A percentile compares a stretch with the other conserved stretches of the same genome.
These are phyloP conservation scores for Diaporthe aspalathi DNA, from an alignment of 2,329 filamentous ascomycete genomes.

Conservation along the genomic window DNA sequence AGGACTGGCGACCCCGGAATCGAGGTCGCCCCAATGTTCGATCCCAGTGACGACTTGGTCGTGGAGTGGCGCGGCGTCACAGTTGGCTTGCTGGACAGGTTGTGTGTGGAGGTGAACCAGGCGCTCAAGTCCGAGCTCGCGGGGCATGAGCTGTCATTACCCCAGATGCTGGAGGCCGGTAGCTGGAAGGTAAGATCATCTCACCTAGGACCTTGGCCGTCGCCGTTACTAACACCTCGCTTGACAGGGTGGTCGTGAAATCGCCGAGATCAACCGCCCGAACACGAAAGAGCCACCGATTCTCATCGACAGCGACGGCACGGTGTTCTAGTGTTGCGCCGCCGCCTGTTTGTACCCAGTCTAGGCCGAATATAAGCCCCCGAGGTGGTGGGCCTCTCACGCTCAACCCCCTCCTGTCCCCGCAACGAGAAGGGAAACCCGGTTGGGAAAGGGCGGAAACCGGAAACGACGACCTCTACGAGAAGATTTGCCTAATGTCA, in stretches of 20 bases:
- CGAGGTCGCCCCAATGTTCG: constrained; percentile 69
- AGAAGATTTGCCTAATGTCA: constrained; percentile 27
- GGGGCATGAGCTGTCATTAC: constrained; percentile 79
- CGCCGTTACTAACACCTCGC: constrained; percentile 9
- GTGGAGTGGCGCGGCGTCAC: constrained; percentile 76
- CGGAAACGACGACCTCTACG: constrained; percentile 30
- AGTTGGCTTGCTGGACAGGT: constrained; percentile 67
- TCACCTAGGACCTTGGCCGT: not conserved
- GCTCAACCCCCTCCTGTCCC: not conserved
- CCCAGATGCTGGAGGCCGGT: constrained; percentile 93
- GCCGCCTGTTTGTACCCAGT: constrained; percentile 19
- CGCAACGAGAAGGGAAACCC: not conserved
- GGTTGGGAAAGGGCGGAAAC: not conserved
- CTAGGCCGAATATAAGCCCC: too few relatives aligned
- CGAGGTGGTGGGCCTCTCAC: too few relatives aligned
- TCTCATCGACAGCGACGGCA: constrained; percentile 95
- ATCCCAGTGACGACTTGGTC: constrained; percentile 69
- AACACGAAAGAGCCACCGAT: constrained; percentile 98
- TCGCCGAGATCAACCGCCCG: constrained; percentile 93
- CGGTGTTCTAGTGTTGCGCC: constrained; percentile 77
- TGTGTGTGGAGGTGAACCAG: constrained; percentile 68
- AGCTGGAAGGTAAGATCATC: constrained; percentile 87
- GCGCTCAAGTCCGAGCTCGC: constrained; percentile 71
- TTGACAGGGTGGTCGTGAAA: constrained; percentile 84
- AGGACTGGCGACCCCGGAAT: constrained; percentile 74